phyloP scores from a whole-genome alignment of 176 grass and related monocot genomes.

The Hsuehochloa calcarea region DNA sequence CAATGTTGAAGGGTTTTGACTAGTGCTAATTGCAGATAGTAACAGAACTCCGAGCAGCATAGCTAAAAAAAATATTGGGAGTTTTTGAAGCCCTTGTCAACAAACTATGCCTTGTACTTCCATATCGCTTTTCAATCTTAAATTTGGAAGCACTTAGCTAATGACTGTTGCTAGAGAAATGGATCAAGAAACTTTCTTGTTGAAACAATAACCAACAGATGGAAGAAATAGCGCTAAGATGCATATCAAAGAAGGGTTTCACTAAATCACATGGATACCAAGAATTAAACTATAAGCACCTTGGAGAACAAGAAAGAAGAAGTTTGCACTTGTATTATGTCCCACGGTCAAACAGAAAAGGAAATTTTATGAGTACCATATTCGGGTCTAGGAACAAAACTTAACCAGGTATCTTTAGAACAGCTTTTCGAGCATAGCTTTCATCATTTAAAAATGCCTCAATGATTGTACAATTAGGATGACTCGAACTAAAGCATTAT shows the following conservation, averaged over 20 bases:
- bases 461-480: neutral
- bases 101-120: neutral
- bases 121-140: neutral
- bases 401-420: neutral
- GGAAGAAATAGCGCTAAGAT: neutral
- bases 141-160: neutral
- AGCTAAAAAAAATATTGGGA: neutral
- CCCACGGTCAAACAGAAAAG: neutral
- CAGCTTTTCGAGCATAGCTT: neutral
- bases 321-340: too few species aligned
- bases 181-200: neutral
- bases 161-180: neutral
- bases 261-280: neutral
- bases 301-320: too few species aligned
- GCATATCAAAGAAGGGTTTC: neutral
- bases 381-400: neutral
- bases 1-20: neutral
- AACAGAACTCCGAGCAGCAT: neutral
- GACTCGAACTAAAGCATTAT: slow-evolving; percentile 2
- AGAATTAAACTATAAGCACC: neutral
- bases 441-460: neutral
- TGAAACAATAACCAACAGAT: neutral
- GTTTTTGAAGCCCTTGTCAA: neutral
- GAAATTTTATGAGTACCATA: neutral
- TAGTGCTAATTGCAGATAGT: neutral